Evolutionary conservation across 169 alveolate species (phyloP).

Genomic region (Plasmodium gonderi): DNA sequence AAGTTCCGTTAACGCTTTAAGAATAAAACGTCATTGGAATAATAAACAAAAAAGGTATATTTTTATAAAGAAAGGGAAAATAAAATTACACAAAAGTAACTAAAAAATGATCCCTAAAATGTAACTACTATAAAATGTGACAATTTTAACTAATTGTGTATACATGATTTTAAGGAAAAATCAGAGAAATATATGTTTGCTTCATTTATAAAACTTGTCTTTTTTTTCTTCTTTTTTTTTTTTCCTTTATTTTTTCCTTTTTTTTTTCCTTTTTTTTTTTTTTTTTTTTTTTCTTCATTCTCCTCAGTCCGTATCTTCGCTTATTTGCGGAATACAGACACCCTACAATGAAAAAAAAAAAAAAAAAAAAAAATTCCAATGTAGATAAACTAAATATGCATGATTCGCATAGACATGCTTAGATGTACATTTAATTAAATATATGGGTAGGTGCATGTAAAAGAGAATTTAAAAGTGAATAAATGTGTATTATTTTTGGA

Average conservation of each 20-base stretch:
- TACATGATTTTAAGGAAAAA: background rate
- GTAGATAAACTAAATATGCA: background rate
- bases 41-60: background rate
- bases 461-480: background rate
- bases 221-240: background rate
- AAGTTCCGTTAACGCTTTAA: background rate
- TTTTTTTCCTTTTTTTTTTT: background rate
- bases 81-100: background rate
- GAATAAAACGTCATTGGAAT: background rate
- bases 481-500: background rate
- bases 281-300: background rate
- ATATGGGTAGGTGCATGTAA: background rate
- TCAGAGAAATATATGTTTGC: background rate
- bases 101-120: background rate
- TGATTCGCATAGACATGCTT: conserved; percentile 32
- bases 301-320: background rate
- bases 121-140: background rate
- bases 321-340: conserved; percentile 60
- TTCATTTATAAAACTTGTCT: conserved; percentile 1
- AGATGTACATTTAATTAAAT: background rate
- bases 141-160: background rate
- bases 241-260: background rate
- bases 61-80: background rate
- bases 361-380: conserved; percentile 1
- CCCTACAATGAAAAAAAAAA: conserved; percentile 33